Evolutionary conservation across 2,329 filamentous ascomycete genomes (phyloP).

Genomic region (Myriosclerotinia scirpicola): DNA sequence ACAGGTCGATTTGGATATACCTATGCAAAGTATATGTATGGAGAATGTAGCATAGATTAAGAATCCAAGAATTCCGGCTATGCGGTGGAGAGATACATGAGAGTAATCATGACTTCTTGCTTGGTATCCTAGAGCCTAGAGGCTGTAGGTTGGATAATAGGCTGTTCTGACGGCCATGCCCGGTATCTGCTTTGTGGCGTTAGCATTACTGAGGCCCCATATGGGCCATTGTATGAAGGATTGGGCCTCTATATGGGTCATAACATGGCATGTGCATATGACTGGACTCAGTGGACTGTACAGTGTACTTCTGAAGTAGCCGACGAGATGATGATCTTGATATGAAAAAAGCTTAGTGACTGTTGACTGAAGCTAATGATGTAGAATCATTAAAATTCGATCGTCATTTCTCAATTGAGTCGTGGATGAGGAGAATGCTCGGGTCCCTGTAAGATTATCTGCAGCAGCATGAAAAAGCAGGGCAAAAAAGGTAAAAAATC

Average conservation of each 20-base stretch:
- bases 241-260: constrained; percentile 9
- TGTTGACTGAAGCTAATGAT: constrained; percentile 8
- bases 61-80: background rate
- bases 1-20: background rate
- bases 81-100: constrained; percentile 20
- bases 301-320: constrained; percentile 27
- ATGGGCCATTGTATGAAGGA: constrained; percentile 8
- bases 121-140: background rate
- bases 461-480: constrained; percentile 18
- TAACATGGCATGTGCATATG: background rate
- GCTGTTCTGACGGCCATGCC: constrained; percentile 12
- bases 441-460: constrained; percentile 1
- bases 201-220: constrained; percentile 14
- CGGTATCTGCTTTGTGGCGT: constrained; percentile 22
- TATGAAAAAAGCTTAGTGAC: constrained; percentile 12
- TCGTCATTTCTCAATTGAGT: constrained; percentile 3
- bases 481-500: background rate
- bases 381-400: constrained; percentile 1
- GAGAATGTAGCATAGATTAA: constrained; percentile 5
- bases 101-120: background rate
- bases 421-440: background rate
- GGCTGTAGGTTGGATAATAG: constrained; percentile 5
- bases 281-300: background rate
- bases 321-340: constrained; percentile 29
- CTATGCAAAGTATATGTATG: constrained; percentile 11